Conservation (phyloP, 2,329 filamentous ascomycete genomes). For the Dactylellina parvicollis region DNA sequence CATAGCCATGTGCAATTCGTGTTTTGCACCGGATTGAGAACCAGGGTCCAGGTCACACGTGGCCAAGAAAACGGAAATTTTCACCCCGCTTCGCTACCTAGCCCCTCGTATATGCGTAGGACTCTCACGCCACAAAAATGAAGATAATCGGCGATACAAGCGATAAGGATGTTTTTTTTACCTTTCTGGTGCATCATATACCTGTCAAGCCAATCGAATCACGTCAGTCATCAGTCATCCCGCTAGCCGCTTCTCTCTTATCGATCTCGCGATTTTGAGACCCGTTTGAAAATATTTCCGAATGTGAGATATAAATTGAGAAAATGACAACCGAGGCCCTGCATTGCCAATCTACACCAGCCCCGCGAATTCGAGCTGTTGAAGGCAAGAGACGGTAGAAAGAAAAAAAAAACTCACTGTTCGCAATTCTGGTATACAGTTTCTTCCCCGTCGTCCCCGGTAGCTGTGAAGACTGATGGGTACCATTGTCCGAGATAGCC, state of each 20-base stretch:
- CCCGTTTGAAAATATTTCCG: constrained; percentile 39
- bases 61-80: background rate
- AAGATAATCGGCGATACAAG: constrained; percentile 38
- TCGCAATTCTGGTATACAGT: constrained; percentile 66
- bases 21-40: background rate
- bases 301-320: constrained; percentile 51
- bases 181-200: constrained; percentile 54
- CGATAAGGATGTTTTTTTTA: constrained; percentile 31
- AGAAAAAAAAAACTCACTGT: constrained; percentile 61
- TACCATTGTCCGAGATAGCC: constrained; percentile 75
- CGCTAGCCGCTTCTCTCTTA: constrained; percentile 7
- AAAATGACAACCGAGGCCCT: constrained; percentile 11
- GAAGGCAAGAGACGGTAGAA: constrained; percentile 7
- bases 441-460: constrained; percentile 59
- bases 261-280: constrained; percentile 18
- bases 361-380: constrained; percentile 6
- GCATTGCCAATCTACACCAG: constrained; percentile 13
- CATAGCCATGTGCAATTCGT: constrained; percentile 7
- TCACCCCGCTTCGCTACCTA: background rate
- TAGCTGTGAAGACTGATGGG: constrained; percentile 64
- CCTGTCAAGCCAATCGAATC: constrained; percentile 13
- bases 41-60: constrained; percentile 10
- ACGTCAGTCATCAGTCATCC: background rate
- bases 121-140: background rate
- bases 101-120: background rate